A percentile compares a stretch with the other conserved stretches of the same genome.
Evolutionary conservation across 306 rosid genomes (phyloP).

Genomic region (Senna siamea): DNA sequence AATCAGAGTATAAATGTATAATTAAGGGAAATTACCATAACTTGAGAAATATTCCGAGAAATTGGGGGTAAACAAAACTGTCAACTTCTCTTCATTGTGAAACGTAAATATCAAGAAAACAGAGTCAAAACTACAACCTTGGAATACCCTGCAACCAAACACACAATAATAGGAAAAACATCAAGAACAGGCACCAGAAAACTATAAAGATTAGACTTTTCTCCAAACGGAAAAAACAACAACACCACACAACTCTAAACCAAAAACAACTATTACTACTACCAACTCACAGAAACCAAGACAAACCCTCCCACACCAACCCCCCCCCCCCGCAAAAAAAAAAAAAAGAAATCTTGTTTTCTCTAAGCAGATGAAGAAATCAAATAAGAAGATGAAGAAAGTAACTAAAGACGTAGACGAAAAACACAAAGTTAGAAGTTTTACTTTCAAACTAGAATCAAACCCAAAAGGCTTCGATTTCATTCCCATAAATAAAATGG

Average conservation of each 20-base stretch:
- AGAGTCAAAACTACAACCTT: conserved; percentile 31
- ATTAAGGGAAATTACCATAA: conserved; percentile 33
- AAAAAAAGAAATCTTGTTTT: too few relatives aligned
- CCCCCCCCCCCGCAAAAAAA: too few relatives aligned
- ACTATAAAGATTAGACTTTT: not conserved
- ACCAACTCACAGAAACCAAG: not conserved
- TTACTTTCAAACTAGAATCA: not conserved
- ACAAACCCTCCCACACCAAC: not conserved
- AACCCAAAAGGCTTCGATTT: conserved; percentile 15
- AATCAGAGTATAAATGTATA: not conserved
- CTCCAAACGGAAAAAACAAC: conserved; percentile 24
- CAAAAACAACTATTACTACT: not conserved
- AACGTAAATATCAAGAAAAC: conserved; percentile 55
- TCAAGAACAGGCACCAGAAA: conserved; percentile 3
- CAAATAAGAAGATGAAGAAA: too few relatives aligned
- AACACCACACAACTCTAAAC: not conserved
- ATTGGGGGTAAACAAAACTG: not conserved
- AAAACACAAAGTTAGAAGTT: too few relatives aligned
- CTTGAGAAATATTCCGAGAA: conserved; percentile 39
- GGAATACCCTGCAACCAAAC: conserved; percentile 42
- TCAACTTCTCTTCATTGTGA: conserved; percentile 39
- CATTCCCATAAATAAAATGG: conserved; percentile 1
- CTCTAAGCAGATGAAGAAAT: not conserved
- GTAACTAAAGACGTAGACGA: too few relatives aligned
- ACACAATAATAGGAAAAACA: not conserved